Base-by-base conservation (phyloP, 345 rosid genomes). In the Ceriops zippeliana region DNA sequence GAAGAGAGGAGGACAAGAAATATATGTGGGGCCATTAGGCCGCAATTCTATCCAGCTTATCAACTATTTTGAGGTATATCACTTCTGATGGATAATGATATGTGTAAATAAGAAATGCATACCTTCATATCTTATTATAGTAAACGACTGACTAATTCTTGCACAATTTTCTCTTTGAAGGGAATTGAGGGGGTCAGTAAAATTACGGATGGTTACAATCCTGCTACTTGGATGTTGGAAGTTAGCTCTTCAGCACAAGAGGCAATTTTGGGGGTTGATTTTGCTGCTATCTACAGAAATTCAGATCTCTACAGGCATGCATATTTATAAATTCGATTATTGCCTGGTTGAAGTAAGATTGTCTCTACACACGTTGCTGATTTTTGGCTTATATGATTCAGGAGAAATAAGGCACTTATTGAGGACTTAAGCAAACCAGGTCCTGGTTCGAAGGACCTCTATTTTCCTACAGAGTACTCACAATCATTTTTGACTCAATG, bases 21-120 rank as follows among this genome's bases (percentile, higher is more conserved):
- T 91, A 66, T 91, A 87, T 56, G 90, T 84, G 0, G 96, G 98
- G 49, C 98, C 92, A 65, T 70, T 90, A 51, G 98, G 98, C 38
- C 86, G 61, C 47, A 80, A 80, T 62, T 90, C 98, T 62, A 58
- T 69, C 61, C 81, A 85, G 52, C 67, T 90, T 37, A 81, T 86
- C 58, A 85, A 82, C 68, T 90, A 88, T 37, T 88, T 92, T 63
- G 86, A 92, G 92, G 98, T 87, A 70, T 52, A 62, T 34, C 30
- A 8, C 7, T 56, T 47, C 58, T 60, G 7, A 61, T 56, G 62
- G 28, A 65, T n/a, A 63, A 57, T 22, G 2, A 17, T 35, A 58
- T 4, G 9, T 1, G 24, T 7, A 21, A 22, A 10, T 22, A 54
- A 19, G 52, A 7, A 27, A 19, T 51, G 9, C 46, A 10, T 6